A percentile compares a stretch with the other conserved stretches of the same genome.
Conservation (phyloP, 2,329 filamentous ascomycete species). For the Fragosphaeria purpurea region DNA sequence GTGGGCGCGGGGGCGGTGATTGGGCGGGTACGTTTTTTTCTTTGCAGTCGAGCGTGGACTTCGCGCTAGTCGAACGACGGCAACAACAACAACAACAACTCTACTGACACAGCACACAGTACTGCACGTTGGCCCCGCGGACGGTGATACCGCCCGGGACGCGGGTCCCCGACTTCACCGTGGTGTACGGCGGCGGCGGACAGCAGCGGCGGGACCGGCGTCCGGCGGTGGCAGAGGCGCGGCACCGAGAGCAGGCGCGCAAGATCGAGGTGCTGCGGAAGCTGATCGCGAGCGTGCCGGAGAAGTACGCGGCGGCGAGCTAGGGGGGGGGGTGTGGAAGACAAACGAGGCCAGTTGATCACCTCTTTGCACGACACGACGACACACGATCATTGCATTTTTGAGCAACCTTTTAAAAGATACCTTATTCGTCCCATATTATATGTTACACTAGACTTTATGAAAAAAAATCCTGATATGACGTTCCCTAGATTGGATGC, state of each 20-base stretch:
- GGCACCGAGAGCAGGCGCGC: conserved; percentile 52
- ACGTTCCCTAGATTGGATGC: too few species aligned
- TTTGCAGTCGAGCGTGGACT: not conserved
- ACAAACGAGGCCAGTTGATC: too few species aligned
- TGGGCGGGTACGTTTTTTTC: conserved; percentile 43
- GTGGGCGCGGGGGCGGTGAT: conserved; percentile 51
- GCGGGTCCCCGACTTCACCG: conserved; percentile 54
- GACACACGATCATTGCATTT: too few species aligned
- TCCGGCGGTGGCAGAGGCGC: conserved; percentile 46
- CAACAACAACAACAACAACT: too few species aligned
- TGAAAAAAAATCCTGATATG: not conserved
- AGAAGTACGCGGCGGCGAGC: conserved; percentile 11
- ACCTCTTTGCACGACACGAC: too few species aligned
- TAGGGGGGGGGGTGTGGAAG: too few species aligned
- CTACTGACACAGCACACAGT: conserved; percentile 26
- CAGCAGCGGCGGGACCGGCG: conserved; percentile 49
- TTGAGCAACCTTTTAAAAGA: too few species aligned
- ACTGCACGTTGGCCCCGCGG: conserved; percentile 61
- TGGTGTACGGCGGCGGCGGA: conserved; percentile 57
- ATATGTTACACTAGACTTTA: not conserved
- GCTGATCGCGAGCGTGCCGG: conserved; percentile 54
- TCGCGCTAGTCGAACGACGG: too few species aligned
- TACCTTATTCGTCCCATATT: too few species aligned
- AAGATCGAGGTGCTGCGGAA: conserved; percentile 59
- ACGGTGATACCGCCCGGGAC: conserved; percentile 49